These are phyloP conservation scores for Paulownia fortunei DNA, from an alignment of 257 asterid genomes.

Conservation along the genomic window DNA sequence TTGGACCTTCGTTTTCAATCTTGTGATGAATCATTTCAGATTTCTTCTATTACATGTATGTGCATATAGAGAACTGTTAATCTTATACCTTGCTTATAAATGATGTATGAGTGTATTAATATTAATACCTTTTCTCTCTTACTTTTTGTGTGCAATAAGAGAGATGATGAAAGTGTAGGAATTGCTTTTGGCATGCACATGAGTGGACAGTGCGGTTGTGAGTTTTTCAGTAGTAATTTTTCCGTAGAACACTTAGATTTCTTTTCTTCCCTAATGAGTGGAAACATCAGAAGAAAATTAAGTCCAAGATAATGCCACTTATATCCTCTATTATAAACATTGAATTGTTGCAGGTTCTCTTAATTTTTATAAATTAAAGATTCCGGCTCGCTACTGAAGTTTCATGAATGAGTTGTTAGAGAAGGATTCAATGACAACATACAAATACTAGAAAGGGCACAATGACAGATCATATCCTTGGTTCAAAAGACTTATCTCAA, in stretches of 20 bases:
- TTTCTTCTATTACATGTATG: slow-evolving; percentile 1
- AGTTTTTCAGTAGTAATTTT: neutral
- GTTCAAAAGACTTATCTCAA: neutral
- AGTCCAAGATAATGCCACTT: neutral
- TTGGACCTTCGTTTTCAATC: neutral
- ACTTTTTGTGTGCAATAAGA: neutral
- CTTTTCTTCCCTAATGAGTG: neutral
- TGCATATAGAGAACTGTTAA: neutral
- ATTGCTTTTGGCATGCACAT: slow-evolving; percentile 2
- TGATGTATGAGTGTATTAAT: neutral
- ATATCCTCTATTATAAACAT: neutral
- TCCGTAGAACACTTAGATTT: neutral
- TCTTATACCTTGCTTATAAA: neutral
- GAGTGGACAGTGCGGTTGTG: neutral
- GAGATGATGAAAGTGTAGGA: neutral
- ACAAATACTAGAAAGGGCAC: neutral
- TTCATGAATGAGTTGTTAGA: slow-evolving; percentile 10
- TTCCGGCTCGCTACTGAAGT: slow-evolving; percentile 9
- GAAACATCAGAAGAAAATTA: neutral
- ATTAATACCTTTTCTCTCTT: neutral
- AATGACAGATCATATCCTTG: neutral
- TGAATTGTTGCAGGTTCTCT: neutral
- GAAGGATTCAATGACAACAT: slow-evolving; percentile 24
- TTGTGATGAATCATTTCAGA: neutral
- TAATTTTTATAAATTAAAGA: neutral